Percentiles rank a stretch among this genome's conserved stretches.
Conservation (phyloP, 2,329 filamentous ascomycete species). For the Fonsecaea monophora region DNA sequence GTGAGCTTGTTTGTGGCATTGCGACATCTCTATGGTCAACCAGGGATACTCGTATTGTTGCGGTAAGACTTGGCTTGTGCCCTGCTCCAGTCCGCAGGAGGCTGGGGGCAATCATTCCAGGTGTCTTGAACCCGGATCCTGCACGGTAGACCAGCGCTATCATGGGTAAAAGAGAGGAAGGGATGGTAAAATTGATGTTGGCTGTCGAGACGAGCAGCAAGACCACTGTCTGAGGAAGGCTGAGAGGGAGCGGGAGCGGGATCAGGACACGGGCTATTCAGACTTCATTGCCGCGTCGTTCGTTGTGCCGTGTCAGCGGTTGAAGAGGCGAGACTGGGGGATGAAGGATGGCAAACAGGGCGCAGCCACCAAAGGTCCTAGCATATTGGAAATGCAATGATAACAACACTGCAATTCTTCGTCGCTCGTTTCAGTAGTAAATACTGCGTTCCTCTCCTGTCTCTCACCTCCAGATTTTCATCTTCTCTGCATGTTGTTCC, state of each 20-base stretch:
- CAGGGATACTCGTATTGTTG: background rate
- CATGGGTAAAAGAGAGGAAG: background rate
- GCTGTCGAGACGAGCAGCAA: background rate
- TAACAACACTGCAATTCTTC: background rate
- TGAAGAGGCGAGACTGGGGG: background rate
- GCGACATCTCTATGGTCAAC: slow-evolving; percentile 7
- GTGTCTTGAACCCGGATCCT: background rate
- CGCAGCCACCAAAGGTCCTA: slow-evolving; percentile 4
- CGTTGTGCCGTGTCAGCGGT: slow-evolving; percentile 2
- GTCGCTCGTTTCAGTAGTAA: background rate
- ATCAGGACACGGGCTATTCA: background rate
- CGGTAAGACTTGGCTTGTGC: slow-evolving; percentile 22
- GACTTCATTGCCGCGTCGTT: slow-evolving; percentile 1
- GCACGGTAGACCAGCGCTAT: background rate
- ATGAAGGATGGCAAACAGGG: slow-evolving; percentile 5
- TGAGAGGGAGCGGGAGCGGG: background rate
- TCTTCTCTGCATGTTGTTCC: background rate
- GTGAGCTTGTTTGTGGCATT: slow-evolving; percentile 27
- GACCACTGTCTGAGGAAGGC: background rate
- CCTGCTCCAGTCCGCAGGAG: background rate
- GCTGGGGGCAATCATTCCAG: background rate
- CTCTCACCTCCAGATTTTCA: background rate
- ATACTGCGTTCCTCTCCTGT: background rate
- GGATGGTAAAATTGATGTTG: background rate
- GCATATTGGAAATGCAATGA: slow-evolving; percentile 8